Percentiles rank a stretch among this genome's conserved stretches.
Evolutionary conservation across 371 early-diverging fungal genomes (phyloP).

Genomic region (Catenaria anguillulae): DNA sequence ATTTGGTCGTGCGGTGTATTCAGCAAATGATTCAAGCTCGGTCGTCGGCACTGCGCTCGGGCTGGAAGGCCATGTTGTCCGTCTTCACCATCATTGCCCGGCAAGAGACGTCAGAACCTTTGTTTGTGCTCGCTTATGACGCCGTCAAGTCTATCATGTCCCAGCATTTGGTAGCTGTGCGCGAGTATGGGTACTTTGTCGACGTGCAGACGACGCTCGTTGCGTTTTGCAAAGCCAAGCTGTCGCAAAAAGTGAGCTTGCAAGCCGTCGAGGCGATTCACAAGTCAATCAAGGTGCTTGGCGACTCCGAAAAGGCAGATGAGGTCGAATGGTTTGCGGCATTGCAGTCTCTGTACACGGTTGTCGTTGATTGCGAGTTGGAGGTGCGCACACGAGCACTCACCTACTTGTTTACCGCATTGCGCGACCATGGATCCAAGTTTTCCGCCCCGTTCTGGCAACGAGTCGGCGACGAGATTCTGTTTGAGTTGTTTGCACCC

Average conservation of each 20-base stretch:
- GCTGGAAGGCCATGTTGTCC: constrained; percentile 80
- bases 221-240: background rate
- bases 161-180: constrained; percentile 26
- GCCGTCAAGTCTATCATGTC: constrained; percentile 27
- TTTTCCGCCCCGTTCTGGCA: constrained; percentile 71
- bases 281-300: constrained; percentile 9
- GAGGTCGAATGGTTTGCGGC: constrained; percentile 63
- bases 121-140: constrained; percentile 31
- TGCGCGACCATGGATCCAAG: constrained; percentile 48
- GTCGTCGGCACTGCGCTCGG: constrained; percentile 49
- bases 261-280: constrained; percentile 17
- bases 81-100: constrained; percentile 57
- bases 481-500: constrained; percentile 79
- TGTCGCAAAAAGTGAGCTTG: constrained; percentile 2
- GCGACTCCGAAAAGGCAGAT: constrained; percentile 13
- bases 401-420: constrained; percentile 61
- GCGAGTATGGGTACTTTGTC: constrained; percentile 15
- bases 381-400: constrained; percentile 81
- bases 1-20: constrained; percentile 79
- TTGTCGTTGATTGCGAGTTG: constrained; percentile 73
- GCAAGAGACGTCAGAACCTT: constrained; percentile 42
- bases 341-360: constrained; percentile 65
- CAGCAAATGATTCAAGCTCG: constrained; percentile 75
- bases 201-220: background rate
- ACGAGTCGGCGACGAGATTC: constrained; percentile 58